Base-by-base conservation (phyloP, 495 filamentous ascomycete genomes). In the Xylaria nigripes region DNA sequence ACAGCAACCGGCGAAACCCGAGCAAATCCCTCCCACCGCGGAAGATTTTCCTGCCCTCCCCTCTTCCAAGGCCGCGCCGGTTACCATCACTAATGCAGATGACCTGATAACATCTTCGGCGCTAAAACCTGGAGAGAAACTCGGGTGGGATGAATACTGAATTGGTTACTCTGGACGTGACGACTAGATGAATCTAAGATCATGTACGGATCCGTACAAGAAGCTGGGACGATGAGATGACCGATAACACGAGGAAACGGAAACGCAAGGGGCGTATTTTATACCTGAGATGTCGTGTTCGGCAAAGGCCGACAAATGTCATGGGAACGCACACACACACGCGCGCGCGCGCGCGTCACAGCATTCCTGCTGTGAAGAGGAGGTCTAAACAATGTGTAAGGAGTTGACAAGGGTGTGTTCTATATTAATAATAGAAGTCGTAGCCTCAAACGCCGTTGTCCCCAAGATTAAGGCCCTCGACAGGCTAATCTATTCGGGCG, bases 11-110 rank as follows among this genome's bases (percentile, higher is more conserved):
- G 60, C 56, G 47, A n/a, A 59, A 30, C 24, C 50, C 9, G 24
- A 56, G 21, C 63, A 63, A 44, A 43, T 42, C 10, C 58, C 53
- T 22, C 61, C 61, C 5, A 57, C 55, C 3, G 45, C 56, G 1
- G 72, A 73, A 2, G 72, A 74, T 23, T 76, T 76, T 55, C 73
- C 73, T 27, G 65, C 72, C 1, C 58, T 76, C 36, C 72, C 73
- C 0, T 21, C 51, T 13, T 45, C 60, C 2, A 45, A 65, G 0
- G 64, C 65, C 54, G 69, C 70, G 53, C 22, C 59, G n/a, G 58
- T 70, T 19, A 64, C 61, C 16, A 59, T 53, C 10, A 22, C 45
- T 6, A 50, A 57, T 15, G 18, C 54, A 43, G 30, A 44, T 10
- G 42, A 45, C 23, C 18, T 43, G 19, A 7, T 59, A 41, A 9